Conservation (phyloP, 108 stramenopile species). For the Cylindrotheca closterium region DNA sequence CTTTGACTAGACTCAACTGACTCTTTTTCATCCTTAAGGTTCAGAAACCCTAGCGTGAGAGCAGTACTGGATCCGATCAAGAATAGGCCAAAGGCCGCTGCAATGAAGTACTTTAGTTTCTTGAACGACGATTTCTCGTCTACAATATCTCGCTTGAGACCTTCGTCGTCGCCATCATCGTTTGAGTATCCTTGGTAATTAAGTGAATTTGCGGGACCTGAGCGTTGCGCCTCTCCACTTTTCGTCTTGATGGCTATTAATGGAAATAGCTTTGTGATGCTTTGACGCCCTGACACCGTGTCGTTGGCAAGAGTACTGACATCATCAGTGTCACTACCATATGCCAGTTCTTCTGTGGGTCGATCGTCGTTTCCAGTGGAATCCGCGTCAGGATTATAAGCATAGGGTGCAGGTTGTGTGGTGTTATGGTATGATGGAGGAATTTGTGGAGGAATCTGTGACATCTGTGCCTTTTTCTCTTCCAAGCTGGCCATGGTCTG, state of each 20-base stretch:
- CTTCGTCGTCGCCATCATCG: not conserved
- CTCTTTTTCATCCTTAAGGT: not conserved
- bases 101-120: not conserved
- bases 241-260: not conserved
- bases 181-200: not conserved
- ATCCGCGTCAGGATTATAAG: not conserved
- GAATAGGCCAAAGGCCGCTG: not conserved
- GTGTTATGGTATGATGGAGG: not conserved
- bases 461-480: too few species aligned
- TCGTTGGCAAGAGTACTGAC: constrained; percentile 37
- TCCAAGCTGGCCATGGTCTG: constrained; percentile 16
- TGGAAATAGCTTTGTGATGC: not conserved
- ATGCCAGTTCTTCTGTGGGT: constrained; percentile 10
- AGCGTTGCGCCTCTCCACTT: not conserved
- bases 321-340: constrained; percentile 28
- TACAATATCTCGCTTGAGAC: not conserved
- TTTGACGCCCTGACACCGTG: constrained; percentile 22
- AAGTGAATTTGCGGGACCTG: too few species aligned
- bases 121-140: not conserved
- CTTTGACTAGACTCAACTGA: too few species aligned
- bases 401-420: not conserved
- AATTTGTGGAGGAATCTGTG: not conserved
- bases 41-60: not conserved
- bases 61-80: constrained; percentile 6
- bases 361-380: not conserved